Evolutionary conservation across 1,284 basidiomycete genomes (phyloP), one percentile per base, ranked within the genome.

Genomic region (Taiwanofungus camphoratus): DNA sequence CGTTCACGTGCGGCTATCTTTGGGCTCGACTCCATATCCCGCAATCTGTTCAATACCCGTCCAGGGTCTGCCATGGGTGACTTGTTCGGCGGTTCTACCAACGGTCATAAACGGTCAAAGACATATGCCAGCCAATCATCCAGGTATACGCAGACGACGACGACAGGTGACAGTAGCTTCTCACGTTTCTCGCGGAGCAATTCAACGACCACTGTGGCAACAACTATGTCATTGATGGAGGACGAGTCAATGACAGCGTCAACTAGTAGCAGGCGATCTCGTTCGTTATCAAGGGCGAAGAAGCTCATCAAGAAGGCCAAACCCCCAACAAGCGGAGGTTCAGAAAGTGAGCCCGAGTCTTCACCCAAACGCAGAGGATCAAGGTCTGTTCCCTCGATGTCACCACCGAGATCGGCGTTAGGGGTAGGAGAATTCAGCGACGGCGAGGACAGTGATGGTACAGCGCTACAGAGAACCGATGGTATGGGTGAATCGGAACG

Each of bases 1-100:
- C 81, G 84, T 35, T 83, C 87, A 3, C 80, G 85, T 49, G 85
- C 82, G 2, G 80, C 84, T 12, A 87, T 90, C 45, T 89, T 93
- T 56, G 81, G 86, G 22, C 70, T 94, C 36, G 91, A 93, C 56
- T 83, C 79, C 12, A 82, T 94, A 53, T 91, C 89, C 16, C 73
- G 85, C 39, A 86, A 84, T 58, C 68, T 90, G 21, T 45, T 89
- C 61, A 78, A 74, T 50, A 59, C 74, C 3, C 73, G 77, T 6
- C 73, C 82, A 31, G 77, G 74, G 11, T 76, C 74, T 3, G 66
- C 75, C 9, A 79, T 77, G 65, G 74, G 73, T 32, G 85, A 88
- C 49, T 69, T 87, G 43, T 87, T 89, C 54, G 74, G 76, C 27
- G 78, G 81, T 3, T 80, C 83, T 0, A 74, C 82, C 34, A 82